Evolutionary conservation across 2,329 filamentous ascomycete genomes (phyloP).

Genomic region (Pseudogymnoascus sp.): DNA sequence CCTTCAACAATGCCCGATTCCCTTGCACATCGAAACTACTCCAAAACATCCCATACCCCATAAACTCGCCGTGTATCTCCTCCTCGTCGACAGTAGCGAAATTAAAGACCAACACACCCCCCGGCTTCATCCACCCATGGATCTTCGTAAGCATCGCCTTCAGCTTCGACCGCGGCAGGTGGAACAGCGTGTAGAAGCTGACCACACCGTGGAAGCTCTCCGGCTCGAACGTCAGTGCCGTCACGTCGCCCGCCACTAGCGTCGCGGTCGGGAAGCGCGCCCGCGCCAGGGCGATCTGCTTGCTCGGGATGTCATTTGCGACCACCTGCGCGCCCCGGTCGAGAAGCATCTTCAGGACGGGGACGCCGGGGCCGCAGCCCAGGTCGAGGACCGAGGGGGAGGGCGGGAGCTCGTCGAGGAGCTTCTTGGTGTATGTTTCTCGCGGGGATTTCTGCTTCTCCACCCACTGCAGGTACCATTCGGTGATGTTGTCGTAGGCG

Average conservation of each 20-base stretch:
- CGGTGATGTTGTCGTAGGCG: conserved; percentile 33
- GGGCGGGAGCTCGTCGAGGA: conserved; percentile 23
- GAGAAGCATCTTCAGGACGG: conserved; percentile 24
- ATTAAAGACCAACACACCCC: conserved; percentile 35
- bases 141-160: conserved; percentile 31
- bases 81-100: conserved; percentile 22
- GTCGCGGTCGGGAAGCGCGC: background rate
- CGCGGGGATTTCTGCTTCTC: conserved; percentile 24
- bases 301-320: conserved; percentile 37
- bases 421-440: conserved; percentile 26
- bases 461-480: conserved; percentile 33
- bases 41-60: conserved; percentile 19
- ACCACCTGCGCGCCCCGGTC: conserved; percentile 26
- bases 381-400: conserved; percentile 31
- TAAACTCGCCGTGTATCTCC: conserved; percentile 21
- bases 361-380: conserved; percentile 36
- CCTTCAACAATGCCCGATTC: conserved; percentile 19
- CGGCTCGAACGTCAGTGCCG: conserved; percentile 29
- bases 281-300: conserved; percentile 33
- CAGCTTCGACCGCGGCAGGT: conserved; percentile 38
- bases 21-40: conserved; percentile 16
- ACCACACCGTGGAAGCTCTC: conserved; percentile 35
- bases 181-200: conserved; percentile 39
- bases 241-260: conserved; percentile 35
- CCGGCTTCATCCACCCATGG: conserved; percentile 36